These are phyloP conservation scores for Cercospora canescens DNA, from an alignment of 2,329 filamentous ascomycete genomes.

Conservation along the genomic window DNA sequence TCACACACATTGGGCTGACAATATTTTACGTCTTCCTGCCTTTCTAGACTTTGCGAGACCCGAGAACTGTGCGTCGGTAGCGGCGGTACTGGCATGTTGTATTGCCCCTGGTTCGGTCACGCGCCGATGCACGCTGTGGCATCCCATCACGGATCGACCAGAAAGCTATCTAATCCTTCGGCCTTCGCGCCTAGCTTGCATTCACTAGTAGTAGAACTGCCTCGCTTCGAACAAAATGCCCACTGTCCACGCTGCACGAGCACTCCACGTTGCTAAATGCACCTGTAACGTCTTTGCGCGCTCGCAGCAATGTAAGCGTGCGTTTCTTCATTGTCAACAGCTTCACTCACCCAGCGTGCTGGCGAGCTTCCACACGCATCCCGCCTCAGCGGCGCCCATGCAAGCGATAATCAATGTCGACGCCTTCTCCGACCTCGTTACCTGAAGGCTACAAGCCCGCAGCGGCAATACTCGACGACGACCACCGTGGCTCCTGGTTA, in stretches of 20 bases:
- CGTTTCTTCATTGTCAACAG: background rate
- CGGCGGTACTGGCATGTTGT: background rate
- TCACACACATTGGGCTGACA: background rate
- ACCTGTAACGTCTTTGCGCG: background rate
- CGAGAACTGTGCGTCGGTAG: background rate
- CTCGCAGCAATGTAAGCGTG: background rate
- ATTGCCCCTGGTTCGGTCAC: background rate
- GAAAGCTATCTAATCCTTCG: background rate
- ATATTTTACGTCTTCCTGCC: background rate
- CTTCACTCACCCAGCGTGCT: background rate
- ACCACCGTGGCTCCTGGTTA: constrained; percentile 43
- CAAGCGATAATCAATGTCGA: constrained; percentile 1
- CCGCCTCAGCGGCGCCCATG: background rate
- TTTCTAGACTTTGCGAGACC: background rate
- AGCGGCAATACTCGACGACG: constrained; percentile 12
- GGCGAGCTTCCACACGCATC: background rate
- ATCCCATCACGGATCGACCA: background rate
- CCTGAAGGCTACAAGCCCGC: constrained; percentile 19
- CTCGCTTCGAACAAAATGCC: background rate
- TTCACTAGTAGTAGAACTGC: background rate
- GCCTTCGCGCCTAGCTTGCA: background rate
- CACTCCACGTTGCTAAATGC: background rate
- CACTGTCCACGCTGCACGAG: background rate
- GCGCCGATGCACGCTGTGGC: background rate
- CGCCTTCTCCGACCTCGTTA: background rate